Base-by-base conservation (phyloP, 2,329 filamentous ascomycete species). In the Lasiodiplodia hormozganensis region DNA sequence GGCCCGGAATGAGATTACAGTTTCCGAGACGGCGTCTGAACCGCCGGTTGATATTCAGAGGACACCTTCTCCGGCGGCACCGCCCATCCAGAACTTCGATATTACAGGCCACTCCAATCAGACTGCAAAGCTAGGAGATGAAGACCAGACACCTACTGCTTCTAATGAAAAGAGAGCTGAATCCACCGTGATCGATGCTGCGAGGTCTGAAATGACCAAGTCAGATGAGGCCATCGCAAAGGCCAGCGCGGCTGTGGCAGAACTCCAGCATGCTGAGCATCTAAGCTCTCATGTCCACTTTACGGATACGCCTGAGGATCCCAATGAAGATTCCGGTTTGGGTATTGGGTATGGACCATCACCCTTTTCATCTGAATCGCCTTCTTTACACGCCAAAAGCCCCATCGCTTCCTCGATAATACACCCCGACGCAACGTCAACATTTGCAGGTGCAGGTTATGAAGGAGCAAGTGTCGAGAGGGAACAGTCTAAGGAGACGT, bases 191-290 rank as follows among this genome's bases (percentile, higher is more conserved):
- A 10, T 67, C 36, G 38, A 25, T 36, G 31, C 8, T 12, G 64
- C 64, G n/a, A 40, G 52, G 21, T 51, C 38, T 43, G 64, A 58
- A 38, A 58, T 57, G 40, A 23, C 28, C n/a, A 51, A 38, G 28
- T 67, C 64, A 3, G n/a, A 58, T 49, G 53, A 52, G n/a, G 54
- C 43, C 7, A 60, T 60, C 28, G 7, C 36, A 16, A 28, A 40
- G 7, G 53, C 54, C 1, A 58, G 36, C 10, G 14, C 40, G n/a
- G 21, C 31, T 5, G 7, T 60, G n/a, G 54, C 36, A 51, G 38
- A 52, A 3, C 21, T 60, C 7, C 54, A n/a, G 16, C 25, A 34
- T 14, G 12, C 5, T 25, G 16, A 49, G 23, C 57, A 62, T 21
- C 6, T 21, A 4, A 10, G 14, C 16, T 36, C 58, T 21, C 47